Evolutionary conservation across 2,329 filamentous ascomycete species (phyloP).

Genomic region (Xylariomycetidae sp.): DNA sequence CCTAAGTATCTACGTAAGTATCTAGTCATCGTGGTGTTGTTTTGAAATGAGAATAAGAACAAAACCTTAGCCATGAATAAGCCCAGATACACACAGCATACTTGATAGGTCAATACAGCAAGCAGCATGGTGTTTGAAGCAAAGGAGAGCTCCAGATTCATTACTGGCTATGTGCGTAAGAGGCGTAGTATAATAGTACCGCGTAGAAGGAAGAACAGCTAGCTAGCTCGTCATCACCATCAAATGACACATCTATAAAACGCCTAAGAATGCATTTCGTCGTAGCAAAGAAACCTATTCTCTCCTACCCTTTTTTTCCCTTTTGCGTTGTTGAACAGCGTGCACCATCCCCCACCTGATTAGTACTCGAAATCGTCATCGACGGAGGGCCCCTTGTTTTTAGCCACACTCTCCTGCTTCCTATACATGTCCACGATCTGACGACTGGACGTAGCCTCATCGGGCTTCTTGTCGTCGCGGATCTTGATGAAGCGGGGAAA

Average conservation of each 20-base stretch:
- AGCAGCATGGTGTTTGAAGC: too few species aligned
- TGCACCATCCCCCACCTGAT: neutral
- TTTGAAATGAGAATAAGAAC: too few species aligned
- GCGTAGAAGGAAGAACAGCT: neutral
- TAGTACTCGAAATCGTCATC: constrained; percentile 99
- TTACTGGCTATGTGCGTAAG: too few species aligned
- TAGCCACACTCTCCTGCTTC: constrained; percentile 85
- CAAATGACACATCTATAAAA: neutral
- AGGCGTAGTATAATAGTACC: neutral
- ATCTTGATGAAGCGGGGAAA: constrained; percentile 92
- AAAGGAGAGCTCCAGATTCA: too few species aligned
- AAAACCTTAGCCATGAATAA: too few species aligned
- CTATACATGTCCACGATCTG: constrained; percentile 97
- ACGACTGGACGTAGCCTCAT: constrained; percentile 76
- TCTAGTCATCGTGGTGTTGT: too few species aligned
- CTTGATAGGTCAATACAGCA: too few species aligned
- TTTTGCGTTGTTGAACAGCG: neutral
- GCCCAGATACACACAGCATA: too few species aligned
- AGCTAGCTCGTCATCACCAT: neutral
- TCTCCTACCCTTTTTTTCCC: neutral
- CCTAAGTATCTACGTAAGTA: too few species aligned
- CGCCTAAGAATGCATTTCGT: neutral
- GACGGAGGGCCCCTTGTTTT: constrained; percentile 78
- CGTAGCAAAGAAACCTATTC: neutral
- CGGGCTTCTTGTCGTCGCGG: constrained; percentile 92